Conservation (phyloP, 2,329 filamentous ascomycete species). For the Capronia epimyces region DNA sequence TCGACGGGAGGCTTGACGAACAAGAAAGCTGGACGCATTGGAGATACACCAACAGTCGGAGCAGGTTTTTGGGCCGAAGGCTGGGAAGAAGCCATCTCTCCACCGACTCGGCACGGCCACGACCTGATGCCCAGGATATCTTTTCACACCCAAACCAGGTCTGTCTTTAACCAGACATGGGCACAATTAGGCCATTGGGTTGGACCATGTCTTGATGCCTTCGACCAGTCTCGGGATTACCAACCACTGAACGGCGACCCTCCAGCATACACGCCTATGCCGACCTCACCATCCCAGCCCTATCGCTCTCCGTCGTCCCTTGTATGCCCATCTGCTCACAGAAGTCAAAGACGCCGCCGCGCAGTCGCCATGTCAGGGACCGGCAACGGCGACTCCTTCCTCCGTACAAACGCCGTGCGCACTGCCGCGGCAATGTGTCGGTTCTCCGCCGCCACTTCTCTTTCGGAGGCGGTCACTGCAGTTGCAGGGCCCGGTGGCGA, state of each 20-base stretch:
- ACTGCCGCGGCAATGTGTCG: constrained; percentile 68
- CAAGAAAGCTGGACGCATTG: constrained; percentile 77
- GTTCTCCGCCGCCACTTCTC: constrained; percentile 49
- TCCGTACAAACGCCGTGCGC: constrained; percentile 64
- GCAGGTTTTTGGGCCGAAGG: constrained; percentile 88
- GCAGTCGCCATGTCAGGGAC: constrained; percentile 59
- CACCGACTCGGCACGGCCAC: background rate
- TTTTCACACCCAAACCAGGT: background rate
- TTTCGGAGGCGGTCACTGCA: constrained; percentile 55
- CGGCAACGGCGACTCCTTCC: constrained; percentile 83
- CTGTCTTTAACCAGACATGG: constrained; percentile 8
- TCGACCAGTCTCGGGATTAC: background rate
- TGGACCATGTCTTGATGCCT: constrained; percentile 9
- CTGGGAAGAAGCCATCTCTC: constrained; percentile 48
- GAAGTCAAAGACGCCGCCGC: constrained; percentile 7
- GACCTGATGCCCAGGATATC: background rate
- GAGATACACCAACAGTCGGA: constrained; percentile 77
- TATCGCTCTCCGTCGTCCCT: background rate
- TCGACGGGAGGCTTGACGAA: constrained; percentile 78
- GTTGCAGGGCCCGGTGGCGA: constrained; percentile 68
- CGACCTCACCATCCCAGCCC: background rate
- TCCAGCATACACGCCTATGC: constrained; percentile 1
- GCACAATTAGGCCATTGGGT: constrained; percentile 1
- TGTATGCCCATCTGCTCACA: background rate
- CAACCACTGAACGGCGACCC: background rate